These are phyloP conservation scores for Fusarium scirpi DNA, from an alignment of 2,329 filamentous ascomycete genomes.

Conservation along the genomic window DNA sequence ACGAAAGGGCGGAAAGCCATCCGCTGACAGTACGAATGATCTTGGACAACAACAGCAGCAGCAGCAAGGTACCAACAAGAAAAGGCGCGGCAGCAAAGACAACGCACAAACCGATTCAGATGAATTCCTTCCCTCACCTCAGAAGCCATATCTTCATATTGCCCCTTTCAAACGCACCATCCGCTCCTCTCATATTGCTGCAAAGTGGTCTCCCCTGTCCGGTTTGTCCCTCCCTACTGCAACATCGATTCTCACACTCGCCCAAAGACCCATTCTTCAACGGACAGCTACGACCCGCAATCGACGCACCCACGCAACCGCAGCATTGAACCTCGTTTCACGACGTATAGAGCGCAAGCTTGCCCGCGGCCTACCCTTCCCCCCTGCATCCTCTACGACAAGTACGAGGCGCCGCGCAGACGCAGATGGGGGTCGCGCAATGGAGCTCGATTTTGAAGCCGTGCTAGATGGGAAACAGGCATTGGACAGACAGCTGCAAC, in stretches of 20 bases:
- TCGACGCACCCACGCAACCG: constrained; percentile 65
- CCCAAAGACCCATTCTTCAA: constrained; percentile 71
- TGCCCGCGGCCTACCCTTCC: constrained; percentile 73
- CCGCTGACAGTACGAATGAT: constrained; percentile 1
- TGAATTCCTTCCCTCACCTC: constrained; percentile 45
- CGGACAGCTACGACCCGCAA: constrained; percentile 63
- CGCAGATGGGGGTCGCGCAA: constrained; percentile 60
- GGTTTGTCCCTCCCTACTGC: constrained; percentile 66
- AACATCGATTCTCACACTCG: constrained; percentile 66
- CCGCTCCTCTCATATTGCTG: constrained; percentile 72
- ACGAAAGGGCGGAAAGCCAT: constrained; percentile 14
- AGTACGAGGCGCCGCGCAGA: constrained; percentile 32
- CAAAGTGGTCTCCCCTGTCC: constrained; percentile 74
- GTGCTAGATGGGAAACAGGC: constrained; percentile 69
- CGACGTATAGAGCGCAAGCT: constrained; percentile 69
- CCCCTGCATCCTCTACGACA: constrained; percentile 59
- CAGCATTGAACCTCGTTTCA: constrained; percentile 67
- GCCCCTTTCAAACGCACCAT: constrained; percentile 64
- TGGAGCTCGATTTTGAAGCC: constrained; percentile 75
- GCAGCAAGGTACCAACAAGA: constrained; percentile 12
- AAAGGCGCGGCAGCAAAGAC: constrained; percentile 33
- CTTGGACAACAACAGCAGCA: constrained; percentile 6
- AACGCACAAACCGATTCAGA: constrained; percentile 37
- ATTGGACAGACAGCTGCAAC: constrained; percentile 70
- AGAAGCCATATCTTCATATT: constrained; percentile 63